phyloP scores from a whole-genome alignment of 2,329 filamentous ascomycete genomes.

The Cercospora canescens region DNA sequence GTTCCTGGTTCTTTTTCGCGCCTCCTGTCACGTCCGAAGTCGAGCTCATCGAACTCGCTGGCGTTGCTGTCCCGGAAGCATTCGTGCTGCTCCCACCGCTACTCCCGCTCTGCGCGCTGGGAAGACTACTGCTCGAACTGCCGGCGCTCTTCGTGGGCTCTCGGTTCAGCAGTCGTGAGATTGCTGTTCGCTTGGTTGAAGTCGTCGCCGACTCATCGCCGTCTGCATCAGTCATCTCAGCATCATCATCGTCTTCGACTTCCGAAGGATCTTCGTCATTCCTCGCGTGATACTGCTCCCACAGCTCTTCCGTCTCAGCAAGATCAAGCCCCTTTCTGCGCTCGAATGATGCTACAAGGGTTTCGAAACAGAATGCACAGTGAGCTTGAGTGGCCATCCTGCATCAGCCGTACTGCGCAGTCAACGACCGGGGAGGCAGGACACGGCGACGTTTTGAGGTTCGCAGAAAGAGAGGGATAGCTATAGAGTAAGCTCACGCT shows the following conservation, averaged over 20 bases:
- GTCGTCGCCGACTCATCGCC: constrained; percentile 17
- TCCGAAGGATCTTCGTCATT: constrained; percentile 39
- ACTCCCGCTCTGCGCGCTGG: constrained; percentile 25
- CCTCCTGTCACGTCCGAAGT: constrained; percentile 46
- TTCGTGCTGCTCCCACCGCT: constrained; percentile 10
- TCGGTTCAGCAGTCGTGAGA: constrained; percentile 44
- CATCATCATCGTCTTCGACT: constrained; percentile 29
- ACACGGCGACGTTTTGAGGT: neutral
- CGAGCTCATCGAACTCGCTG: constrained; percentile 45
- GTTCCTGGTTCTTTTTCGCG: constrained; percentile 36
- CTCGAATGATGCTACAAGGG: constrained; percentile 73
- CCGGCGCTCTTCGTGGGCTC: constrained; percentile 22
- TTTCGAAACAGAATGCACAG: constrained; percentile 92
- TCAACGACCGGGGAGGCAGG: neutral
- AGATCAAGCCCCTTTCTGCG: constrained; percentile 67
- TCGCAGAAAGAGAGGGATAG: neutral
- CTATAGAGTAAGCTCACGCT: neutral
- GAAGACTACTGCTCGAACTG: constrained; percentile 33
- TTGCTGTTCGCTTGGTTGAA: constrained; percentile 41
- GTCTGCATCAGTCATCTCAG: constrained; percentile 30
- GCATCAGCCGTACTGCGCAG: neutral
- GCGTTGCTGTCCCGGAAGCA: constrained; percentile 27
- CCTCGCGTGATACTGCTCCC: constrained; percentile 53
- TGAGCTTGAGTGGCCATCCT: constrained; percentile 81
- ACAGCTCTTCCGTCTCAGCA: constrained; percentile 68